Base-by-base conservation (phyloP, 148 eudicot genomes). In the Nyssa sinensis region DNA sequence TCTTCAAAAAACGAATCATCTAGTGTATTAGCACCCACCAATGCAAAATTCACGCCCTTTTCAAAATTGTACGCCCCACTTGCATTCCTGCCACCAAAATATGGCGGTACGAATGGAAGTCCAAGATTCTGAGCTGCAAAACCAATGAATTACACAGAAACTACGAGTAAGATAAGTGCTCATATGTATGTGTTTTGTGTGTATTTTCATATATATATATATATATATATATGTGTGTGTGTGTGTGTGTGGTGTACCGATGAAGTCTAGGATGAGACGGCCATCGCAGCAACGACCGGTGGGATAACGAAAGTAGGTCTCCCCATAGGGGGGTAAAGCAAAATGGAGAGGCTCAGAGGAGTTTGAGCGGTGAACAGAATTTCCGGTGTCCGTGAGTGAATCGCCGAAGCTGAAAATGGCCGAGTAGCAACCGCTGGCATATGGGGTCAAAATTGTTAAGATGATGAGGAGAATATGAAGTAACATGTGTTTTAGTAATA, bases 341-440 rank as follows among this genome's bases (percentile, higher is more conserved):
- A 29, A 73, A 28, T 61, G 41, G 2, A 71, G 74, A 7, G 55
- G 31, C 4, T 19, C 39, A 65, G 57, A 23, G 21, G 1, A 4
- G 37, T 19, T 0, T 7, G 59, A 62, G 58, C 66, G 64, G 17
- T 31, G 69, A 10, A 64, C 21, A 0, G 39, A 49, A 39, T 82
- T 82, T n/a, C 85, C 85, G 37, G 85, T 78, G 23, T 82, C 85
- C 59, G 85, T 70, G 6, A 78, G 69, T 11, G 85, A 82, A 55
- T 82, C 85, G n/a, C 85, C 85, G 17, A 82, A 82, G 74, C 85
- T 82, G 44, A 78, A 71, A n/a, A 82, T 82, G 28, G 81, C 74
- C 8, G 63, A 65, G 60, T 60, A 82, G 69, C 74, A 74, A 31
- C 49, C 63, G 27, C 9, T 34, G 34, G 65, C 17, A 1, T 8